Evolutionary conservation across 179 eudicot species (phyloP), one percentile per base, ranked within the genome.

Genomic region (Carnegiea gigantea): DNA sequence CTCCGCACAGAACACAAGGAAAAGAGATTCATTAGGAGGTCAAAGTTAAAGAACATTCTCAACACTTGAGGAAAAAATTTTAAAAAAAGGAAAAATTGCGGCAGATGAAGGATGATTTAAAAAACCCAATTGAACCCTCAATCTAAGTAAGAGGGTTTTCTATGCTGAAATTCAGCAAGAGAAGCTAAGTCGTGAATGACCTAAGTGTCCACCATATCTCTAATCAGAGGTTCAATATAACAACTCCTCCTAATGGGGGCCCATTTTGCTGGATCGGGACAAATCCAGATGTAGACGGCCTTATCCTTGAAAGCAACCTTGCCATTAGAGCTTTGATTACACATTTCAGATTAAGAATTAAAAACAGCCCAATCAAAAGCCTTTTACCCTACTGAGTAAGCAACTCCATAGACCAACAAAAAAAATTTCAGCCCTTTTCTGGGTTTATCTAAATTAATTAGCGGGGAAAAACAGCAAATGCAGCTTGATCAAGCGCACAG

Each of bases 361-460:
- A 57, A 62, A n/a, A 23, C 30, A 80, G 1, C 33, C 8, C 23
- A 79, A 30, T 38, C 30, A 6, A 23, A n/a, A 64, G 51, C 49
- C 59, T 40, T 40, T 51, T 2, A 51, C 14, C 17, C 57, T 51
- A 51, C 43, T 38, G 57, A 51, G 57, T 51, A 51, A 17, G 17
- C 4, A 51, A 17, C 57, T 51, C 57, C 44, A 51, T 11, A 64
- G 46, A 28, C 73, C 38, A 62, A 30, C 24, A 24, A 62, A 80
- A 26, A 0, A 15, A 38, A 15, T 20, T 8, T 9, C 17, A 72
- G n/a, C 62, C n/a, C 62, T 57, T 38, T 40, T 80, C 59, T 51
- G 44, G 71, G 77, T 38, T 80, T 17, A 6, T 30, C 44, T 15
- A 74, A 44, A 80, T 57, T 57, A 44, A 80, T 57, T 57, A 15